Evolutionary conservation across 441 rosid genomes (phyloP).

Genomic region (Pelargonium cotyledonis): DNA sequence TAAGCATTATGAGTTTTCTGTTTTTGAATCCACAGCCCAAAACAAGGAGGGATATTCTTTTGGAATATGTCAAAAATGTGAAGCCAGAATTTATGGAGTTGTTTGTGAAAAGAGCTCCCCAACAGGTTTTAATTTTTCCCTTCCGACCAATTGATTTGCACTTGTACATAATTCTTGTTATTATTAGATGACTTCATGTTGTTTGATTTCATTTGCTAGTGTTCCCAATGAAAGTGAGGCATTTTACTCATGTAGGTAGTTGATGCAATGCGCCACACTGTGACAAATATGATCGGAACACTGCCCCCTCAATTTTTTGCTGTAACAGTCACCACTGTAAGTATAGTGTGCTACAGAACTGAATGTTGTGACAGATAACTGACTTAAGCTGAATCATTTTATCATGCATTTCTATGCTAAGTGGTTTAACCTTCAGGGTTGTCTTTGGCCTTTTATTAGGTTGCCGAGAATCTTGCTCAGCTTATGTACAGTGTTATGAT

Average conservation of each 20-base stretch:
- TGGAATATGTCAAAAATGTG: slow-evolving; percentile 93
- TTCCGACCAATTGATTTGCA: not conserved
- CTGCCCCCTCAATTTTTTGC: slow-evolving; percentile 83
- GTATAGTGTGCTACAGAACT: slow-evolving; percentile 22
- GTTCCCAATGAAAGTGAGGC: not conserved
- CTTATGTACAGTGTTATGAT: slow-evolving; percentile 92
- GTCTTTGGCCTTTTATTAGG: slow-evolving; percentile 38
- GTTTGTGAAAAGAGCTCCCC: slow-evolving; percentile 83
- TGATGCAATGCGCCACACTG: slow-evolving; percentile 92
- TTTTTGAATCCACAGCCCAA: slow-evolving; percentile 39
- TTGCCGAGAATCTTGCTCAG: slow-evolving; percentile 96
- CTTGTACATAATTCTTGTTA: too few species aligned
- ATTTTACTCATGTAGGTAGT: slow-evolving; percentile 49
- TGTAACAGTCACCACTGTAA: slow-evolving; percentile 75
- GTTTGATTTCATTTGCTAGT: not conserved
- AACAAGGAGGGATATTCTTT: slow-evolving; percentile 65
- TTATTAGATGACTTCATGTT: not conserved
- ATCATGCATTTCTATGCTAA: not conserved
- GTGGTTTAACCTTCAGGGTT: slow-evolving; percentile 3
- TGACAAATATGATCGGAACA: slow-evolving; percentile 90
- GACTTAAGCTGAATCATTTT: not conserved
- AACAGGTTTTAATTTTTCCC: slow-evolving; percentile 42
- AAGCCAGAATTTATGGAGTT: slow-evolving; percentile 94
- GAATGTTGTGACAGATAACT: not conserved
- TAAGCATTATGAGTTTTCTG: slow-evolving; percentile 14